A percentile compares a stretch with the other conserved stretches of the same genome.
These are phyloP conservation scores for Rubroboletus pulcherrimus DNA, from an alignment of 768 basidiomycete genomes.

Conservation along the genomic window DNA sequence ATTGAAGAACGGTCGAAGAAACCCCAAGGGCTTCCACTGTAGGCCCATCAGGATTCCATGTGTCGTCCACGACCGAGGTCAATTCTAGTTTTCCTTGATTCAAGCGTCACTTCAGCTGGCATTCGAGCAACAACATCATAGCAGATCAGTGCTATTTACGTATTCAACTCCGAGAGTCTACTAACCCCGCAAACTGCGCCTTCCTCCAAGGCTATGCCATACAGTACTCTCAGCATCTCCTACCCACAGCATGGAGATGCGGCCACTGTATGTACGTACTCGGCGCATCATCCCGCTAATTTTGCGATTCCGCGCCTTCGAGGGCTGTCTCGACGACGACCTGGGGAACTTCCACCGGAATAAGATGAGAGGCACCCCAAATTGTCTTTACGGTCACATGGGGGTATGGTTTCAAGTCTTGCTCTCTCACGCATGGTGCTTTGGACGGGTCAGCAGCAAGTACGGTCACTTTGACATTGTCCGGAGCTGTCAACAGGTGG, in stretches of 20 bases:
- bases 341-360: constrained; percentile 13
- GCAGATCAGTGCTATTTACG: too few relatives aligned
- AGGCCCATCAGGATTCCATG: too few relatives aligned
- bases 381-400: constrained; percentile 1
- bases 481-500: neutral
- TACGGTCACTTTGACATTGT: constrained; percentile 8
- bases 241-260: neutral
- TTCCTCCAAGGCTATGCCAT: neutral
- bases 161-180: too few relatives aligned
- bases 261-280: neutral
- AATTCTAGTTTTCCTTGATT: too few relatives aligned
- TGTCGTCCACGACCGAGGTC: too few relatives aligned
- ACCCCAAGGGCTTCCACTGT: too few relatives aligned
- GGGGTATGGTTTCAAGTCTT: constrained; percentile 4
- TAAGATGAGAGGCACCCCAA: constrained; percentile 13
- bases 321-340: constrained; percentile 14
- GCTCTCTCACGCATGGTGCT: neutral
- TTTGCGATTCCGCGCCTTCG: neutral
- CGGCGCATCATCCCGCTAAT: neutral
- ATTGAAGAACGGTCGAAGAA: too few relatives aligned
- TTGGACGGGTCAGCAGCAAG: constrained; percentile 16
- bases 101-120: too few relatives aligned
- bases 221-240: neutral
- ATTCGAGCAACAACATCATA: too few relatives aligned
- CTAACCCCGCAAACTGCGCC: too few relatives aligned